Evolutionary conservation across 352 stramenopile genomes (phyloP).

Genomic region (Bremia lactucae): DNA sequence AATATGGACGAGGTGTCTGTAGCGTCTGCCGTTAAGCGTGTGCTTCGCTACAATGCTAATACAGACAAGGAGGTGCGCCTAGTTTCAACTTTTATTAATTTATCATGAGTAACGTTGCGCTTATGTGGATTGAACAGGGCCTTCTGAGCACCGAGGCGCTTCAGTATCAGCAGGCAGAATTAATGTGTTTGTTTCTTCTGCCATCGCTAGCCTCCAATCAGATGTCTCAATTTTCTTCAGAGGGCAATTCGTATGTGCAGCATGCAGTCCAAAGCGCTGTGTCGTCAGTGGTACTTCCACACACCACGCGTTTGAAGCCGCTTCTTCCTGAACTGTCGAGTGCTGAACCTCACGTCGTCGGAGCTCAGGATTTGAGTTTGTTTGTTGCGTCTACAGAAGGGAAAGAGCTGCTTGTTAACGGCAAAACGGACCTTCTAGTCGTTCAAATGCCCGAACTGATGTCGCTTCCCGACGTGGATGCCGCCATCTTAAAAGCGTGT

Average conservation of each 20-base stretch:
- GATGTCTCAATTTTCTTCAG: conserved; percentile 27
- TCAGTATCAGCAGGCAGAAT: conserved; percentile 19
- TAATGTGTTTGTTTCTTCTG: conserved; percentile 51
- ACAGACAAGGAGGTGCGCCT: conserved; percentile 29
- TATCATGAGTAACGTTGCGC: conserved; percentile 1
- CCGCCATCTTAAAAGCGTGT: conserved; percentile 30
- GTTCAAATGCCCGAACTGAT: conserved; percentile 33
- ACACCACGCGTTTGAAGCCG: conserved; percentile 47
- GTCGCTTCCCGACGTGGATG: conserved; percentile 29
- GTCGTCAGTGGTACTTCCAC: conserved; percentile 61
- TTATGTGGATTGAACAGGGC: conserved; percentile 16
- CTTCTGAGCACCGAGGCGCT: conserved; percentile 22
- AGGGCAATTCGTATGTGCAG: conserved; percentile 33
- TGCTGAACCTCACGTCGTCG: conserved; percentile 17
- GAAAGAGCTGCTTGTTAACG: conserved; percentile 31
- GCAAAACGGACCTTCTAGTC: conserved; percentile 51
- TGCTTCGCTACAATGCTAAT: conserved; percentile 17
- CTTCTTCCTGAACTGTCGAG: conserved; percentile 22
- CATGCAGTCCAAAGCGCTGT: conserved; percentile 26
- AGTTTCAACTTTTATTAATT: no score
- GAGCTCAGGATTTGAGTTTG: conserved; percentile 10
- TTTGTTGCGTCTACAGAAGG: conserved; percentile 25
- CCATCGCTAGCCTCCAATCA: conserved; percentile 32
- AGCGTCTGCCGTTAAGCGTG: conserved; percentile 17
- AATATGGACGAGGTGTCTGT: conserved; percentile 35